These are phyloP conservation scores for Bigelowiella natans DNA, from an alignment of 78 protist species.

Conservation along the genomic window DNA sequence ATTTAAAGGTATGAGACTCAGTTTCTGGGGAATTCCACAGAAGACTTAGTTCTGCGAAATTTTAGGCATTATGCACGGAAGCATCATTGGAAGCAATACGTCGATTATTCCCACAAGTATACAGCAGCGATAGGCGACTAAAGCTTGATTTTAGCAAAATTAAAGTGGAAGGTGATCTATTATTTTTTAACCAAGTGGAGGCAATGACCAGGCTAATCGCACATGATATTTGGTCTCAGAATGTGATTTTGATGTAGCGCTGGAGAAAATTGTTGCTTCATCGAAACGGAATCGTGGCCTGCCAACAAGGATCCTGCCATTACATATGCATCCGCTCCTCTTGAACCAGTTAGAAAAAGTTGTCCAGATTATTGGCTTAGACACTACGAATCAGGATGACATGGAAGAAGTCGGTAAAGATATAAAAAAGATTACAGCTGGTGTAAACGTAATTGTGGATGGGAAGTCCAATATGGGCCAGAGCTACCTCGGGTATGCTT, in stretches of 20 bases:
- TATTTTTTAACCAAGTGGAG: too few species aligned
- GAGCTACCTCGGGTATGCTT: too few species aligned
- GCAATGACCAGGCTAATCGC: too few species aligned
- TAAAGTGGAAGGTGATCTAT: not conserved
- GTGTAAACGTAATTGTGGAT: not conserved
- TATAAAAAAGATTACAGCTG: not conserved
- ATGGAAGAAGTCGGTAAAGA: not conserved
- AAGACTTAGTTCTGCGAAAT: too few species aligned
- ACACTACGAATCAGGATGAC: too few species aligned
- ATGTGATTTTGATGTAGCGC: not conserved
- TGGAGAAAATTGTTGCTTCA: not conserved
- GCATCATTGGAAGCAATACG: not conserved
- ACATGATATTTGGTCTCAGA: too few species aligned
- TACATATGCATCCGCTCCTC: not conserved
- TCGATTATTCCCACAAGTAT: not conserved
- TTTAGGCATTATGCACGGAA: constrained; percentile 6
- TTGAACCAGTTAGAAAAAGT: not conserved
- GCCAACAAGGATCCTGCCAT: not conserved
- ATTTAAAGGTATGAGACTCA: too few species aligned
- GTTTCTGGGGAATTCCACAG: too few species aligned
- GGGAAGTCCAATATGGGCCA: not conserved
- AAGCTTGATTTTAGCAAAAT: not conserved
- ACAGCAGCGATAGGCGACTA: not conserved
- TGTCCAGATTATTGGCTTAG: too few species aligned
- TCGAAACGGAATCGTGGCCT: not conserved